Base-by-base conservation (phyloP, 2,329 filamentous ascomycete species). In the Stagonosporopsis rhizophila region DNA sequence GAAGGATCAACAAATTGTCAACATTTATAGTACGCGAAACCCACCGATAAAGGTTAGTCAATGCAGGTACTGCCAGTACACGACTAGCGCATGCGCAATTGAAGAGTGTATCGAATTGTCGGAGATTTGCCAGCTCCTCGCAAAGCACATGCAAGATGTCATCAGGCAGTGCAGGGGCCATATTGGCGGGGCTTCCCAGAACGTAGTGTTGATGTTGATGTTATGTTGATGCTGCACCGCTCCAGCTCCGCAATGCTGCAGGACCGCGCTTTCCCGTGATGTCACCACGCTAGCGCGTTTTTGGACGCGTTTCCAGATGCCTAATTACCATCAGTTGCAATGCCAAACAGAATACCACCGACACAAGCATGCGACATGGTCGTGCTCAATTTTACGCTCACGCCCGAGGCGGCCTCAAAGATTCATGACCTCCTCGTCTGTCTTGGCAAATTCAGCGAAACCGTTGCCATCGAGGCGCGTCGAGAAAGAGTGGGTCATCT, bases 391-490 rank as follows among this genome's bases (percentile, higher is more conserved):
- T 92, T 93, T 70, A 89, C 88, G 0, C 79, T 94, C 50, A 89
- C 83, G 65, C 89, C 90, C 53, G 89, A 92, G 64, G 88, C 88
- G 28, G 86, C 91, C 39, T 81, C 82, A 6, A 85, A 85, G 44
- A 80, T 94, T 40, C 88, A 91, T 66, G 90, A 93, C 74, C 83
- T 87, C 22, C 83, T 94, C 53, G 81, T 86, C 20, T 94, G 90
- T 73, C 82, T 94, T 23, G 85, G 85, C 69, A 92, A 91, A 75
- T 93, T 94, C 78, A 90, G 88, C 72, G 90, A 94, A 65, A 85
- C 89, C 41, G 89, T 94, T 19, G 89, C 86, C 23, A 81, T 94
- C 37, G 90, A 93, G 74, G 88, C 89, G 30, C 83, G 84, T 65
- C 85, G 82, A 60, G 88, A 91, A 67, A 85, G 84, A 72, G 89